Percentiles rank a stretch among this genome's conserved stretches.
phyloP scores from a whole-genome alignment of 2,329 filamentous ascomycete genomes.

The Ceratocystis diversiconidia region DNA sequence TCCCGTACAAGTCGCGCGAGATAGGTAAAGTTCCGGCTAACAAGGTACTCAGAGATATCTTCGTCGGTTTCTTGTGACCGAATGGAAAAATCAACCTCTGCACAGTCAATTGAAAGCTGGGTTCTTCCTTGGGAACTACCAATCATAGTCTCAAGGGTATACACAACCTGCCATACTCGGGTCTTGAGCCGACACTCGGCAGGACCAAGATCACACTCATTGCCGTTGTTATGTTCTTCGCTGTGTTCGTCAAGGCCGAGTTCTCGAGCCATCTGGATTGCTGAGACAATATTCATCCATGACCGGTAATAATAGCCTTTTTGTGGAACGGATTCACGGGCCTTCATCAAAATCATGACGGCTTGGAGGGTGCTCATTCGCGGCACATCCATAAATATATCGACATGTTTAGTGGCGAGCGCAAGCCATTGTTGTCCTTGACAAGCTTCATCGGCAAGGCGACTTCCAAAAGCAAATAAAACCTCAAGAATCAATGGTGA shows the following conservation, averaged over 20 bases:
- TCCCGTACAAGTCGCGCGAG: constrained; percentile 65
- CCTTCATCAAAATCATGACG: constrained; percentile 74
- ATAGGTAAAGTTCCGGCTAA: constrained; percentile 74
- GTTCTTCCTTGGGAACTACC: constrained; percentile 78
- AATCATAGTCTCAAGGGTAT: constrained; percentile 81
- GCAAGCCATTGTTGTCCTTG: constrained; percentile 89
- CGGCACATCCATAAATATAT: constrained; percentile 86
- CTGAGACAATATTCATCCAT: constrained; percentile 89
- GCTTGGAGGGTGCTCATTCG: constrained; percentile 85
- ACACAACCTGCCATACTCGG: constrained; percentile 77
- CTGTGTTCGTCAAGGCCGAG: constrained; percentile 79
- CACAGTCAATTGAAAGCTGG: constrained; percentile 60
- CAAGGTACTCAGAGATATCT: constrained; percentile 60
- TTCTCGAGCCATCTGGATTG: constrained; percentile 86
- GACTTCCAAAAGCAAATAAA: constrained; percentile 76
- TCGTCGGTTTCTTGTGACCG: constrained; percentile 48
- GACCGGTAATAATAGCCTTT: constrained; percentile 93
- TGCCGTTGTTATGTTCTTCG: constrained; percentile 59
- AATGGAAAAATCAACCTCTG: constrained; percentile 61
- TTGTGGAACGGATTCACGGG: constrained; percentile 80
- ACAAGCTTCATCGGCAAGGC: constrained; percentile 67
- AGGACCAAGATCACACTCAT: constrained; percentile 51
- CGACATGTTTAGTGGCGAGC: constrained; percentile 80
- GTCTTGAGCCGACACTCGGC: constrained; percentile 74
- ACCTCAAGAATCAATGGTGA: constrained; percentile 82